These are phyloP conservation scores for Brassica carinata DNA, from an alignment of 345 rosid genomes.

Conservation along the genomic window DNA sequence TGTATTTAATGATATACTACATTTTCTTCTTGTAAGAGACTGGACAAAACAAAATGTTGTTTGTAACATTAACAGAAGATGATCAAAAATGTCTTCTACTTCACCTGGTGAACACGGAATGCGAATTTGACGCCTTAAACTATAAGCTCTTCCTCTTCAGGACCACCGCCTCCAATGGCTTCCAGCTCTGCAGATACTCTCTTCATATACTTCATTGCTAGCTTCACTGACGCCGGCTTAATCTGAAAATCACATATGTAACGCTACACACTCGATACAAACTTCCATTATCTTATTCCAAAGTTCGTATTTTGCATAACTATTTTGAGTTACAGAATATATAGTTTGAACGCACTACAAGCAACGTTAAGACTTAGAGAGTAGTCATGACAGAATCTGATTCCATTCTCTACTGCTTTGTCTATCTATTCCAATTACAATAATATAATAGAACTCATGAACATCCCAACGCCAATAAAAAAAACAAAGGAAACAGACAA, in stretches of 20 bases:
- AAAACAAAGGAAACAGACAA: constrained; percentile 48
- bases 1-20: not conserved
- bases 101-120: constrained; percentile 98
- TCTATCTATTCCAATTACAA: not conserved
- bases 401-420: constrained; percentile 14
- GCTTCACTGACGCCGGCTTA: constrained; percentile 83
- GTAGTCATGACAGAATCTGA: constrained; percentile 25
- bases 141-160: constrained; percentile 94
- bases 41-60: not conserved
- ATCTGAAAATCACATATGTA: constrained; percentile 55
- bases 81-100: not conserved
- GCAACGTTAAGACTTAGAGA: not conserved
- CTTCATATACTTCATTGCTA: constrained; percentile 96
- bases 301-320: not conserved
- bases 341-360: not conserved
- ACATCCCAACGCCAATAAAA: constrained; percentile 23
- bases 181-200: constrained; percentile 91
- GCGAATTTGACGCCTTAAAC: constrained; percentile 95
- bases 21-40: not conserved
- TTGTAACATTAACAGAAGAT: not conserved
- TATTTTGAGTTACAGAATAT: not conserved
- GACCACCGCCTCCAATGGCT: constrained; percentile 53
- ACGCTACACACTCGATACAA: not conserved
- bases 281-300: not conserved
- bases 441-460: not conserved